A percentile compares a stretch with the other conserved stretches of the same genome.
phyloP scores from a whole-genome alignment of 1,139 yeast genomes.

The Pichia sp. region DNA sequence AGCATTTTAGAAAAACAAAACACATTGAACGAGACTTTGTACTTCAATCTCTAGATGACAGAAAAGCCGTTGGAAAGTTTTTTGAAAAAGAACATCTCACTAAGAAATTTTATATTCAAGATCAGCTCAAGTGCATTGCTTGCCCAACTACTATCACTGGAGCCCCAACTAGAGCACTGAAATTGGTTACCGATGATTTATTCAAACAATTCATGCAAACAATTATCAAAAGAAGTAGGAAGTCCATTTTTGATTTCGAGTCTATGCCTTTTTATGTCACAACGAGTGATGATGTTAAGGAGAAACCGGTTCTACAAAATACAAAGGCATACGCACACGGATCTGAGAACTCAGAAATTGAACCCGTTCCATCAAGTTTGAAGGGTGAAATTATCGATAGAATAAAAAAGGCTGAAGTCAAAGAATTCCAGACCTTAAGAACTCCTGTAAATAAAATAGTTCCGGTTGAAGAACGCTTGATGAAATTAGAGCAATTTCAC shows the following conservation, averaged over 20 bases:
- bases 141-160: constrained; percentile 48
- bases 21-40: constrained; percentile 22
- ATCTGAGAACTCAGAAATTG: constrained; percentile 20
- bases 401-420: constrained; percentile 15
- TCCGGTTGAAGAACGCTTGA: constrained; percentile 40
- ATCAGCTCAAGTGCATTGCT: constrained; percentile 54
- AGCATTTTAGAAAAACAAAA: constrained; percentile 22
- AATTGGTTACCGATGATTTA: constrained; percentile 23
- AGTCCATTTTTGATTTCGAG: constrained; percentile 41
- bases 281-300: constrained; percentile 24
- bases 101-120: constrained; percentile 38
- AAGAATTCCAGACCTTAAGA: constrained; percentile 18
- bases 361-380: constrained; percentile 27
- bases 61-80: constrained; percentile 42
- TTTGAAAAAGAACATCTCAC: constrained; percentile 37
- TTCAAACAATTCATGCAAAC: constrained; percentile 36
- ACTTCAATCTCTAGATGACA: constrained; percentile 43
- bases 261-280: constrained; percentile 35
- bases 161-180: constrained; percentile 30
- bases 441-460: constrained; percentile 21
- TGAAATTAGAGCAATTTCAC: constrained; percentile 64
- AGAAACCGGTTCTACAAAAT: constrained; percentile 12
- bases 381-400: constrained; percentile 18
- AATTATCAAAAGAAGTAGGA: constrained; percentile 38
- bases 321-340: constrained; percentile 21